Percentiles rank a stretch among this genome's conserved stretches.
Evolutionary conservation across 2,329 filamentous ascomycete species (phyloP).

Genomic region (Ramularia collo-cygni): DNA sequence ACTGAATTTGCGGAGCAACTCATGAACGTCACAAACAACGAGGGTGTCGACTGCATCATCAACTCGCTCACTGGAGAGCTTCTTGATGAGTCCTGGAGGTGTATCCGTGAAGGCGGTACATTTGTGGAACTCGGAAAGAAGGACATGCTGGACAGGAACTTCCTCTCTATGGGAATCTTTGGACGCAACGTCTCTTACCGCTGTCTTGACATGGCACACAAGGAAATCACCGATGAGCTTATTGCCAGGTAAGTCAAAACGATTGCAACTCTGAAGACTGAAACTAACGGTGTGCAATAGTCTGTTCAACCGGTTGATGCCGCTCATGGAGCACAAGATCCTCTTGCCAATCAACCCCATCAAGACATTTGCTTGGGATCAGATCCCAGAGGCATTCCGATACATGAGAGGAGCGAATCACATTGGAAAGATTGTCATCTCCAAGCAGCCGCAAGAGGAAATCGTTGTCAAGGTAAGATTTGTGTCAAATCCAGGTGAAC

Average conservation of each 20-base stretch:
- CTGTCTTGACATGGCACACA: neutral
- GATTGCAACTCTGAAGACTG: too few species aligned
- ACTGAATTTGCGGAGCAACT: slow-evolving; percentile 21
- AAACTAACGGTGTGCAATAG: neutral
- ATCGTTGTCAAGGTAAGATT: neutral
- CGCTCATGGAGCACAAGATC: neutral
- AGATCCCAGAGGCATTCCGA: slow-evolving; percentile 7
- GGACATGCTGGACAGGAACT: slow-evolving; percentile 8
- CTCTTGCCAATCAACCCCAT: neutral
- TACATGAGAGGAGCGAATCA: neutral
- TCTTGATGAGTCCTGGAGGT: slow-evolving; percentile 20
- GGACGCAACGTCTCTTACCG: neutral
- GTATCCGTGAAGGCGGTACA: slow-evolving; percentile 23
- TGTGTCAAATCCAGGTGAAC: too few species aligned
- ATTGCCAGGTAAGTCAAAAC: neutral
- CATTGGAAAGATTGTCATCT: slow-evolving; percentile 4
- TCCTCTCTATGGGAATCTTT: slow-evolving; percentile 11
- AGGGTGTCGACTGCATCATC: slow-evolving; percentile 29
- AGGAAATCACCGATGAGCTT: neutral
- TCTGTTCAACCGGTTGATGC: neutral
- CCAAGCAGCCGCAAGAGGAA: neutral
- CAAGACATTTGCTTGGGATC: neutral
- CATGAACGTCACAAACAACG: slow-evolving; percentile 18
- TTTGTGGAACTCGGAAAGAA: slow-evolving; percentile 23
- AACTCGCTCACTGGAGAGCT: slow-evolving; percentile 22